Percentiles rank a stretch among this genome's conserved stretches.
These are phyloP conservation scores for Irpex sp. DNA, from an alignment of 1,284 basidiomycete species.

Conservation along the genomic window DNA sequence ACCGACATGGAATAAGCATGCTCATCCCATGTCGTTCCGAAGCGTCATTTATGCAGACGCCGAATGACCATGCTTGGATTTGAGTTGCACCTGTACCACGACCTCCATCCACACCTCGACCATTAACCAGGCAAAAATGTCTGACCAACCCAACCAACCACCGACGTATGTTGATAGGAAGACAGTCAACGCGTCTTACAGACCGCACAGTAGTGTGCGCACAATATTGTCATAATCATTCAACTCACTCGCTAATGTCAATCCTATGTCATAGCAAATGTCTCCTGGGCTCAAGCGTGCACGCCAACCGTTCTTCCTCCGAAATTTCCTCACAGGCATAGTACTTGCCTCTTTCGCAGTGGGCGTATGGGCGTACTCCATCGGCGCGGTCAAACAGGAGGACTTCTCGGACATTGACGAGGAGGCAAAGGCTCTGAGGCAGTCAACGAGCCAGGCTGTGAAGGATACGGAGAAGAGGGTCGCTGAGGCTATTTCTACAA, in stretches of 20 bases:
- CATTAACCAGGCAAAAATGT: background rate
- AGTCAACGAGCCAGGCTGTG: conserved; percentile 32
- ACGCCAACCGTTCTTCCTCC: conserved; percentile 75
- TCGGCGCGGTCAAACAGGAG: conserved; percentile 91
- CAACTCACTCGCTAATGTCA: background rate
- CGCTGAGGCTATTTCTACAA: conserved; percentile 8
- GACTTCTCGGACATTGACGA: conserved; percentile 85
- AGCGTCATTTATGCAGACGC: background rate
- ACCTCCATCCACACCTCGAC: background rate
- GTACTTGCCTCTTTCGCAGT: conserved; percentile 72
- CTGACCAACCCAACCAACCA: background rate
- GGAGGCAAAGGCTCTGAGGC: conserved; percentile 56
- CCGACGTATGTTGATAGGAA: conserved; percentile 31
- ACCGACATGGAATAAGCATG: background rate
- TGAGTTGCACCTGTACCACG: conserved; percentile 8
- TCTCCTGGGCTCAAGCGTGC: conserved; percentile 87
- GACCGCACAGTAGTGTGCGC: conserved; percentile 35
- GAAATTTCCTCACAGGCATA: conserved; percentile 79
- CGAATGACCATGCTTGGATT: background rate
- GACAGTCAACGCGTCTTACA: conserved; percentile 33
- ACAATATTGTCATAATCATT: conserved; percentile 13
- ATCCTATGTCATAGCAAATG: conserved; percentile 53
- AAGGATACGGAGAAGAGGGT: conserved; percentile 15
- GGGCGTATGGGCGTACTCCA: conserved; percentile 91
- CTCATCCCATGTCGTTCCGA: background rate